Conservation (phyloP, 805 yeast species). For the Hanseniaspora clermontiae region DNA sequence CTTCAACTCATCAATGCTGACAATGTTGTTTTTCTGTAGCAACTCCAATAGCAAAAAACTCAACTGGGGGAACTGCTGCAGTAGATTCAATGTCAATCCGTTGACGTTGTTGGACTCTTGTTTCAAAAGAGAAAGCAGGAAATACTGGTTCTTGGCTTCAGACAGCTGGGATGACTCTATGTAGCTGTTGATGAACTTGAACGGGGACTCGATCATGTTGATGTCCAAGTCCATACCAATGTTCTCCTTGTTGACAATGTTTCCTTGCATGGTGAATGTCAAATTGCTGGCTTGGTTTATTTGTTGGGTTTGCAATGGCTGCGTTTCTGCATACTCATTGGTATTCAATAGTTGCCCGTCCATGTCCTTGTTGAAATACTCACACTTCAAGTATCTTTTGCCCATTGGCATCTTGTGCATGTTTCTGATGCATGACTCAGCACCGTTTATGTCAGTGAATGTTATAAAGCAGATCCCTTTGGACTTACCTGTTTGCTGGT, state of each 20-base stretch:
- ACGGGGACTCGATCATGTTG: slow-evolving; percentile 30
- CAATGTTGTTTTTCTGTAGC: slow-evolving; percentile 32
- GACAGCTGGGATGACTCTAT: slow-evolving; percentile 6
- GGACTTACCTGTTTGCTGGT: slow-evolving; percentile 77
- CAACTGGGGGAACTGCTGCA: slow-evolving; percentile 53
- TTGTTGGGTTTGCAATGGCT: neutral
- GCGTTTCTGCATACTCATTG: slow-evolving; percentile 13
- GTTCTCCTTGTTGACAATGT: slow-evolving; percentile 9
- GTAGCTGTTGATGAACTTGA: slow-evolving; percentile 27
- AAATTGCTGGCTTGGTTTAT: neutral
- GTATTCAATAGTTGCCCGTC: slow-evolving; percentile 16
- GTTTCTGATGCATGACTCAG: slow-evolving; percentile 82
- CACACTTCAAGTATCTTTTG: slow-evolving; percentile 57
- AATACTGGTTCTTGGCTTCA: slow-evolving; percentile 20
- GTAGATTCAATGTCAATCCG: slow-evolving; percentile 16
- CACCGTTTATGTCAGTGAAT: slow-evolving; percentile 71
- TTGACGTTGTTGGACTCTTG: slow-evolving; percentile 12
- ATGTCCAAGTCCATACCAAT: slow-evolving; percentile 35
- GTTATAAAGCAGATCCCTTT: slow-evolving; percentile 85
- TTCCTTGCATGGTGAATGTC: slow-evolving; percentile 17
- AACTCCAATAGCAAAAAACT: slow-evolving; percentile 72
- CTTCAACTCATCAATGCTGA: slow-evolving; percentile 27
- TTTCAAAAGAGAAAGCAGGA: slow-evolving; percentile 7
- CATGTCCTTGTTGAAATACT: slow-evolving; percentile 44
- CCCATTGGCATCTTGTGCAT: slow-evolving; percentile 69